Conservation (phyloP, 192 early-diverging fungal species). For the Lunasporangiospora selenospora region DNA sequence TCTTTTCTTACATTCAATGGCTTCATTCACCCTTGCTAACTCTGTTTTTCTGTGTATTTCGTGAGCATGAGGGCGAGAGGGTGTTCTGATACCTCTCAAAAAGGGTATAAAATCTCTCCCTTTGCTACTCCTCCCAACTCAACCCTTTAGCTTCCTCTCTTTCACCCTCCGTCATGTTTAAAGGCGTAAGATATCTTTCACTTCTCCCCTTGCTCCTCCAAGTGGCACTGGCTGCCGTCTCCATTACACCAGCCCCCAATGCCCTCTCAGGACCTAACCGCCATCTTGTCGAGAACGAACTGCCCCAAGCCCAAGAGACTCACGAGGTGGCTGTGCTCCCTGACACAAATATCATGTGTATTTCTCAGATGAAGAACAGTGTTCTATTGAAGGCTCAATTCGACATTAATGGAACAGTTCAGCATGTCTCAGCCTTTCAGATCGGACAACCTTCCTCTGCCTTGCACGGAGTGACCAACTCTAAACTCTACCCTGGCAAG, state of each 20-base stretch:
- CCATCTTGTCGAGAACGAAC: slow-evolving; percentile 19
- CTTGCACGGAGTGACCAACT: slow-evolving; percentile 15
- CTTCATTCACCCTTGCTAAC: too few species aligned
- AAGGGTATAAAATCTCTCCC: too few species aligned
- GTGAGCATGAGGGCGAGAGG: too few species aligned
- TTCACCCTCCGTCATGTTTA: too few species aligned
- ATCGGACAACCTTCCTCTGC: slow-evolving; percentile 3
- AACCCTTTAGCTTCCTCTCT: too few species aligned
- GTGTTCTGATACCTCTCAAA: too few species aligned
- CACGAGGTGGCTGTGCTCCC: slow-evolving; percentile 22
- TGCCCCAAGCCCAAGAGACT: slow-evolving; percentile 17
- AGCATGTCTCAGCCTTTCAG: neutral
- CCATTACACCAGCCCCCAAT: neutral
- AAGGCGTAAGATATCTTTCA: too few species aligned
- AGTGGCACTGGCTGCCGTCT: neutral
- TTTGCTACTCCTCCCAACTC: too few species aligned
- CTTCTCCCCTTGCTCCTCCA: slow-evolving; percentile 5
- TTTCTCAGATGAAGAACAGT: slow-evolving; percentile 33
- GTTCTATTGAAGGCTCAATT: slow-evolving; percentile 27
- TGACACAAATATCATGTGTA: slow-evolving; percentile 2
- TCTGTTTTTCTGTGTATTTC: too few species aligned
- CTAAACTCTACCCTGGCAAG: slow-evolving; percentile 5
- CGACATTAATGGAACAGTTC: neutral
- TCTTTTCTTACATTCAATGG: too few species aligned
- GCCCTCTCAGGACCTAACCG: neutral